These are phyloP conservation scores for Leptographium wingfieldii DNA, from an alignment of 2,329 filamentous ascomycete species.

Conservation along the genomic window DNA sequence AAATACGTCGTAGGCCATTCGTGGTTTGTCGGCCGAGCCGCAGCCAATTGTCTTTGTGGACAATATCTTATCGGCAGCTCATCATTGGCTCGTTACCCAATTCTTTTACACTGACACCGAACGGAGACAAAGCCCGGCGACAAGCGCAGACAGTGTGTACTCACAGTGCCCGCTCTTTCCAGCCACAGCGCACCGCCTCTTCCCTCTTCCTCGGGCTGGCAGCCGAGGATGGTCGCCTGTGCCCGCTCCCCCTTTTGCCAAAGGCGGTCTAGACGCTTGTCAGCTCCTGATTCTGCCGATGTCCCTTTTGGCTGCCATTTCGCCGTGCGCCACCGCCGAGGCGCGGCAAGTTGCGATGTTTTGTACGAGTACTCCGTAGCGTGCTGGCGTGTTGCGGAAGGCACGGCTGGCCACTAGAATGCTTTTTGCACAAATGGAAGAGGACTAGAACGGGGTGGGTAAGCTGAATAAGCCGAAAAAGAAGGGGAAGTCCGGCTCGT, in stretches of 20 bases:
- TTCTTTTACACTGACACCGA: constrained; percentile 9
- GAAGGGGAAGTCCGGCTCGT: too few species aligned
- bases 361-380: not conserved
- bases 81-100: constrained; percentile 9
- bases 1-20: not conserved
- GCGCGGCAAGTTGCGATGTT: not conserved
- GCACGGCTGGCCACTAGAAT: not conserved
- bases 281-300: not conserved
- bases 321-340: not conserved
- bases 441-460: too few species aligned
- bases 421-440: too few species aligned
- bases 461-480: too few species aligned
- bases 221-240: not conserved
- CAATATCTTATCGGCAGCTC: constrained; percentile 9
- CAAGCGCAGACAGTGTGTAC: not conserved
- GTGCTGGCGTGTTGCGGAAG: not conserved
- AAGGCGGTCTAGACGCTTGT: not conserved
- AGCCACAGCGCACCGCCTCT: not conserved
- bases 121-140: not conserved
- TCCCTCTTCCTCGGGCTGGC: not conserved
- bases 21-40: not conserved
- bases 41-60: constrained; percentile 3
- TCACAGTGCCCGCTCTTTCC: not conserved
- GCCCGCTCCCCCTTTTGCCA: not conserved
- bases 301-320: not conserved